phyloP scores from a whole-genome alignment of 805 yeast genomes.

The Metschnikowia kunwiensis region DNA sequence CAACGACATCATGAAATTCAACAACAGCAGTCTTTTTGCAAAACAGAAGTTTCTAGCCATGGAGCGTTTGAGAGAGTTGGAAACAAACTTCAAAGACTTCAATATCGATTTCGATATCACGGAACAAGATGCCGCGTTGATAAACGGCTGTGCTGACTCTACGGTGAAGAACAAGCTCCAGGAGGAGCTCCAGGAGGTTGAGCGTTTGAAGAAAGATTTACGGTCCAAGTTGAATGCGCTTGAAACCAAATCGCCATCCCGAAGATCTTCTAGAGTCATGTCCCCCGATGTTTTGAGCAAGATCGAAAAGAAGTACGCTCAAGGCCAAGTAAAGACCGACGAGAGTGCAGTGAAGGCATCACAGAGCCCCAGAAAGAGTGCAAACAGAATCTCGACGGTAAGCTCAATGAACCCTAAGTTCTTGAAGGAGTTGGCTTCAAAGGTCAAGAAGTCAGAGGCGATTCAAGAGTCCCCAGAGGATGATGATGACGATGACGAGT shows the following conservation, averaged over 20 bases:
- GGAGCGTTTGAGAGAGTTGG: constrained; percentile 69
- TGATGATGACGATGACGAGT: constrained; percentile 14
- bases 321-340: constrained; percentile 37
- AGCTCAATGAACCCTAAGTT: constrained; percentile 47
- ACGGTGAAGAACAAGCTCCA: constrained; percentile 35
- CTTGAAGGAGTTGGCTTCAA: constrained; percentile 50
- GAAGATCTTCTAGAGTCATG: constrained; percentile 13
- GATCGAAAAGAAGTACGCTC: constrained; percentile 44
- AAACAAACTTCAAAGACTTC: constrained; percentile 61
- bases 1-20: constrained; percentile 69
- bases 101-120: constrained; percentile 48
- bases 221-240: constrained; percentile 34
- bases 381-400: constrained; percentile 32
- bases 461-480: constrained; percentile 24
- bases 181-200: constrained; percentile 43
- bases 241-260: constrained; percentile 8
- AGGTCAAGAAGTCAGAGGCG: constrained; percentile 44
- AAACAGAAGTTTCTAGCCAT: constrained; percentile 64
- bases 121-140: constrained; percentile 17
- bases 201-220: constrained; percentile 38
- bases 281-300: constrained; percentile 21
- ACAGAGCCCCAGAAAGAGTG: constrained; percentile 22
- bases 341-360: constrained; percentile 14
- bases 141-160: constrained; percentile 27
- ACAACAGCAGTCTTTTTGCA: constrained; percentile 55